Evolutionary conservation across 2,329 filamentous ascomycete genomes (phyloP).

Genomic region (Sporothrix mexicana): DNA sequence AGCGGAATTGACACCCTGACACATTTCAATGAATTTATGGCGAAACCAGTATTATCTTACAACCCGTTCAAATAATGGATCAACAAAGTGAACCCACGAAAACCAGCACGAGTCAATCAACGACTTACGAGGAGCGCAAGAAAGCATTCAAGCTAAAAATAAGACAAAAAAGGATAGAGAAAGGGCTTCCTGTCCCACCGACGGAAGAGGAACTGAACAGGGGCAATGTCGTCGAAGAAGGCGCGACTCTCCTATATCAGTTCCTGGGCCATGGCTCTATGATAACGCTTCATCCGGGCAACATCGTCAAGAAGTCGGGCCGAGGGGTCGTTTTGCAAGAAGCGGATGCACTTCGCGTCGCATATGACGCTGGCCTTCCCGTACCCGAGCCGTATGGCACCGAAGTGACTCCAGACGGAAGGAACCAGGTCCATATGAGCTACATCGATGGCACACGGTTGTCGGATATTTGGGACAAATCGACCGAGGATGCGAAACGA

Average conservation of each 20-base stretch:
- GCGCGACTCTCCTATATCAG: conserved; percentile 36
- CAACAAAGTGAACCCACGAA: too few relatives aligned
- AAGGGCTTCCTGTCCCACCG: conserved; percentile 6
- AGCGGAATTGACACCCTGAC: too few relatives aligned
- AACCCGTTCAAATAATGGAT: too few relatives aligned
- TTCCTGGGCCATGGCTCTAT: conserved; percentile 39
- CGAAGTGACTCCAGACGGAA: conserved; percentile 36
- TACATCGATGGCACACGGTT: conserved; percentile 42
- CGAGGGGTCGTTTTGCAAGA: conserved; percentile 40
- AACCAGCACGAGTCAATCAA: too few relatives aligned
- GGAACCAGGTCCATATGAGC: conserved; percentile 40
- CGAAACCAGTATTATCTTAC: too few relatives aligned
- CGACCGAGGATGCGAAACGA: conserved; percentile 39
- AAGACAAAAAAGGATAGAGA: neutral
- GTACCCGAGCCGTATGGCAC: conserved; percentile 39
- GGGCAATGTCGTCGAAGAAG: conserved; percentile 20
- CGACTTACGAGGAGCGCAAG: too few relatives aligned
- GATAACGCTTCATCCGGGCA: conserved; percentile 39
- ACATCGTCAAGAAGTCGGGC: conserved; percentile 42
- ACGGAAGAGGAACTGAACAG: neutral
- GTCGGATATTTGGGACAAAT: conserved; percentile 39
- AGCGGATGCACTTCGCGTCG: conserved; percentile 28
- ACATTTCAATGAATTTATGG: too few relatives aligned
- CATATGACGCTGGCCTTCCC: conserved; percentile 36
- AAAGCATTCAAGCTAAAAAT: too few relatives aligned